Evolutionary conservation across 2,329 filamentous ascomycete genomes (phyloP).

Genomic region (Aschersonia sp.): DNA sequence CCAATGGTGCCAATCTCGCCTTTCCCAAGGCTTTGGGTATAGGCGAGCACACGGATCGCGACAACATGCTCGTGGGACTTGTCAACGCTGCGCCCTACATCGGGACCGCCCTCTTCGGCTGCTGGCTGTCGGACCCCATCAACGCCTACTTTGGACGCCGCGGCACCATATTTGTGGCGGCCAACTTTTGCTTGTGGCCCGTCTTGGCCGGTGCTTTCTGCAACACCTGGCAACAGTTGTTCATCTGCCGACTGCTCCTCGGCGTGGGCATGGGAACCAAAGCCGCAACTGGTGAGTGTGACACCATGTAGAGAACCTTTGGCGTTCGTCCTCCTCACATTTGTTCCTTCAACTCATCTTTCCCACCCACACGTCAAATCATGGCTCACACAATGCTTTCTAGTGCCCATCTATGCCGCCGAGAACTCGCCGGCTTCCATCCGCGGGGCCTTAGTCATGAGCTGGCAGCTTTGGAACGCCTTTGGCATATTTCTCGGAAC

Average conservation of each 20-base stretch:
- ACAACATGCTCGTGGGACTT: slow-evolving; percentile 45
- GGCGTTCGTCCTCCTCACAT: too few relatives aligned
- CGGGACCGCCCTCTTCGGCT: slow-evolving; percentile 34
- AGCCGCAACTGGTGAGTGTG: slow-evolving; percentile 37
- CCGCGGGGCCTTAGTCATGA: slow-evolving; percentile 67
- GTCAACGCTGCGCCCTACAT: slow-evolving; percentile 47
- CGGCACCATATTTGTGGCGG: slow-evolving; percentile 55
- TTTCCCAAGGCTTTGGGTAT: slow-evolving; percentile 40
- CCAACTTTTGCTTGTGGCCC: slow-evolving; percentile 55
- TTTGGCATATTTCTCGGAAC: slow-evolving; percentile 50
- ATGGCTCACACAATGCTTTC: slow-evolving; percentile 9
- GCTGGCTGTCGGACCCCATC: slow-evolving; percentile 54
- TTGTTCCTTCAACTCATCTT: too few relatives aligned
- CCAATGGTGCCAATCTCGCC: slow-evolving; percentile 48
- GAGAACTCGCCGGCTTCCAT: slow-evolving; percentile 58
- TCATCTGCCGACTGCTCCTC: slow-evolving; percentile 56
- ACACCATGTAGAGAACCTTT: neutral
- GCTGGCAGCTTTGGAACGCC: slow-evolving; percentile 58
- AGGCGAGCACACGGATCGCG: slow-evolving; percentile 16
- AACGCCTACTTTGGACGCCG: slow-evolving; percentile 28
- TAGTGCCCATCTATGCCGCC: slow-evolving; percentile 62
- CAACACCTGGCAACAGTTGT: slow-evolving; percentile 57
- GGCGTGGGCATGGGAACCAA: slow-evolving; percentile 70
- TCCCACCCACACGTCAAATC: too few relatives aligned
- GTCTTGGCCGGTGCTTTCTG: slow-evolving; percentile 59